Evolutionary conservation across 2,329 filamentous ascomycete species (phyloP), one percentile per base, ranked within the genome.

Genomic region (Cladosporium sp.): DNA sequence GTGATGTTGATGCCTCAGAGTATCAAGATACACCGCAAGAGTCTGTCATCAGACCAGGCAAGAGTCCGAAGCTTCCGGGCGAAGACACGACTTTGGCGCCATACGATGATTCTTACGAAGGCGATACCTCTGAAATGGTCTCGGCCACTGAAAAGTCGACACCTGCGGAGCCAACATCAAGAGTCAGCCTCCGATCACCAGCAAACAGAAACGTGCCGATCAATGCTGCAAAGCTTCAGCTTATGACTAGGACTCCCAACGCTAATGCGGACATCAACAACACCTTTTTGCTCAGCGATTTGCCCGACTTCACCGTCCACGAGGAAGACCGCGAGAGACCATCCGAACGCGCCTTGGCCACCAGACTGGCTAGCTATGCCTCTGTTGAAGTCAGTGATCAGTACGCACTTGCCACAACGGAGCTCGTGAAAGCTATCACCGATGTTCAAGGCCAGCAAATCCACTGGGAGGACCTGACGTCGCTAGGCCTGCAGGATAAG

Each of bases 381-480:
- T 78, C 71, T 66, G 76, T 79, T 48, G 77, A 77, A 53, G 68
- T 82, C 67, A 66, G 88, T 75, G 77, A 87, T 68, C 76, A 84
- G 42, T 84, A 95, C 71, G 89, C 89, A 20, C 80, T 92, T 65
- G 87, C 89, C 36, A 86, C 90, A 54, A 85, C 89, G 56, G 83
- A 88, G 49, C 78, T 99, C 9, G 87, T 99, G 43, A 89, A 90
- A 68, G 88, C 89, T 54, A 80, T 99, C 53, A 92, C 91, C 12
- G 91, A 97, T 65, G 86, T 88, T 19, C 88, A 96, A 64, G 89
- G 90, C 8, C 90, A 86, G 56, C 91, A 97, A 70, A 89, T 89
- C 4, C 95, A 89, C 64, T 99, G 93, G 93, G 91, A 96, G 59
- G 84, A 95, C 57, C 79, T 99, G 57, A 84, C 84, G 39, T 81